Base-by-base conservation (phyloP, 129 eudicot species). In the Erigeron canadensis region DNA sequence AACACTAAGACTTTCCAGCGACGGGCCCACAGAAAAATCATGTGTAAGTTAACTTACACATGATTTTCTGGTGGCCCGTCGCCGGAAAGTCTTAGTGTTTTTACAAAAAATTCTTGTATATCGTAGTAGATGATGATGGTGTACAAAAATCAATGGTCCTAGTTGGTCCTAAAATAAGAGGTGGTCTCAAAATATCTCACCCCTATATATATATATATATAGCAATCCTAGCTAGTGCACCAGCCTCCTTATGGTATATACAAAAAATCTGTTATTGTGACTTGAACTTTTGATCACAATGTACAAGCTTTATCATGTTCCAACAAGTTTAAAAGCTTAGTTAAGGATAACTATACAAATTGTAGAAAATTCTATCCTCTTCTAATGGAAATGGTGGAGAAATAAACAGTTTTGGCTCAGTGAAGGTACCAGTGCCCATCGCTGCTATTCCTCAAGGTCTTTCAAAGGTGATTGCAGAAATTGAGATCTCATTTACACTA, bases 401-500 rank as follows among this genome's bases (percentile, higher is more conserved):
- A 86, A 86, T 21, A 88, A 86, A 50, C 91, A 86, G 48, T 86
- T 86, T 51, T 86, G 88, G 91, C 73, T 86, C 46, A 86, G 83
- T 19, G 91, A 88, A 5, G 91, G 91, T 8, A 86, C 91, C 5
- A 86, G 91, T 58, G 91, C 91, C 16, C 91, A 86, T 73, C 85
- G 91, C 91, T 42, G 91, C 91, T 1, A 88, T 86, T 22, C 86
- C 83, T 48, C 91, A 86, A 53, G 91, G 91, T 47, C 84, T 86
- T 3, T 59, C 83, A 0, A 86, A 86, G 56, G 84, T 86, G 56
- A 73, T 86, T 2, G 91, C 91, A 7, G 91, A 87, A 18, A 86
- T 86, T 5, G 91, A 86, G 56, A 86, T 86, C 41, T 86, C 91
- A 2, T 86, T 86, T 66, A 86, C 91, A 9, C 43, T 86, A 61